Conservation (phyloP, 1,284 basidiomycete genomes). For the Ceratobasidium theobromae region DNA sequence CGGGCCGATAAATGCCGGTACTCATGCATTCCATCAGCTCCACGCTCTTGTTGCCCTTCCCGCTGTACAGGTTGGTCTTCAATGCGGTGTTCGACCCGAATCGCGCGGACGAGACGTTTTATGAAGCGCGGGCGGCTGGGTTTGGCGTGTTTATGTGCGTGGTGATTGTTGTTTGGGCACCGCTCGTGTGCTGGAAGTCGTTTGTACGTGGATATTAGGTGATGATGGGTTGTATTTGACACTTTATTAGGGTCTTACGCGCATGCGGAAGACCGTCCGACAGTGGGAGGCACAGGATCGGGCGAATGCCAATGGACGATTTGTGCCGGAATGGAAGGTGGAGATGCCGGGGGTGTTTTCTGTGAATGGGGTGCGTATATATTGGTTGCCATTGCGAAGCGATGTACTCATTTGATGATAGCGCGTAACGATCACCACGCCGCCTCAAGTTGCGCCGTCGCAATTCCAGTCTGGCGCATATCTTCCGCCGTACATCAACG, state of each 20-base stretch:
- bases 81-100: constrained; percentile 3
- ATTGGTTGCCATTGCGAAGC: background rate
- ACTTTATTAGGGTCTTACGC: background rate
- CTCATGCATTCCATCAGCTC: background rate
- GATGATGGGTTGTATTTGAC: background rate
- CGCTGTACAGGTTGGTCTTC: constrained; percentile 15
- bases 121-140: constrained; percentile 7
- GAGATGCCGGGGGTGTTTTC: constrained; percentile 25
- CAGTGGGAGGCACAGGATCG: constrained; percentile 15
- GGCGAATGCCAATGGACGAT: constrained; percentile 11
- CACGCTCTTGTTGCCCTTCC: constrained; percentile 10
- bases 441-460: constrained; percentile 4
- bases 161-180: constrained; percentile 1
- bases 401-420: background rate
- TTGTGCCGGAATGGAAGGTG: constrained; percentile 26
- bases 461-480: constrained; percentile 2
- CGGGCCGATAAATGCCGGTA: background rate
- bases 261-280: constrained; percentile 3
- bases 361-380: constrained; percentile 6
- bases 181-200: constrained; percentile 4
- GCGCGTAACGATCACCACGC: constrained; percentile 14
- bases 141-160: constrained; percentile 11
- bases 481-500: constrained; percentile 28
- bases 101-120: constrained; percentile 11
- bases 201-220: constrained; percentile 14